Base-by-base conservation (phyloP, 2,329 filamentous ascomycete genomes). In the Davidsoniella neocaledoniae region DNA sequence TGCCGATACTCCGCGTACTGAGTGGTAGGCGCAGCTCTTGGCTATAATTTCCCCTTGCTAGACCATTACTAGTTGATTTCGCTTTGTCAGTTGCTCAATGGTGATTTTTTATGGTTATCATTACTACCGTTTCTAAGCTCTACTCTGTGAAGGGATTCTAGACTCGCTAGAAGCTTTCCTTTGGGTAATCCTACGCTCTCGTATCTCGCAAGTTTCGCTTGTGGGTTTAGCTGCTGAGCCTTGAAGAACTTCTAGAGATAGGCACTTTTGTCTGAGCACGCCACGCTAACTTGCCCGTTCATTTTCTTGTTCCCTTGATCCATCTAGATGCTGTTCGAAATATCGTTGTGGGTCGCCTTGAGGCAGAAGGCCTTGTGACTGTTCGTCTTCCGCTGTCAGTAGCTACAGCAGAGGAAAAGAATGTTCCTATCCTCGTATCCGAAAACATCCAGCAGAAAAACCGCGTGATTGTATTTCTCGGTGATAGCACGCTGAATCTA, bases 401-500 rank as follows among this genome's bases (percentile, higher is more conserved):
- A 68, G 68, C 21, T 65, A 68, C 0, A 58, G 0, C 57, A 61
- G 1, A 58, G 0, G 64, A 74, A 5, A 77, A 79, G 0, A 76
- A 86, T 54, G 67, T 86, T 5, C 78, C 79, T 0, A 84, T 95
- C 57, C 75, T 90, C 52, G 65, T 51, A 29, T 69, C 63, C 6
- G 56, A 66, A 5, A 68, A 79, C 53, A 62, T 91, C 2, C 57
- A 63, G 19, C 62, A 61, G 8, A 74, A 75, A 50, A 69, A 72
- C 43, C 79, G 83, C 39, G 65, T 94, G 14, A 67, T 93, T 19
- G 64, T 94, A 43, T 64, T 94, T 48, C 74, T 94, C 57, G 85
- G 86, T 50, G 81, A 91, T 57, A 67, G 74, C 1, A 61, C 61
- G 2, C 81, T 90, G 58, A 80, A 90, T 48, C 70, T 93, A 0